A percentile compares a stretch with the other conserved stretches of the same genome.
phyloP scores from a whole-genome alignment of 106 monocot genomes.

The Dendrobium officinale region DNA sequence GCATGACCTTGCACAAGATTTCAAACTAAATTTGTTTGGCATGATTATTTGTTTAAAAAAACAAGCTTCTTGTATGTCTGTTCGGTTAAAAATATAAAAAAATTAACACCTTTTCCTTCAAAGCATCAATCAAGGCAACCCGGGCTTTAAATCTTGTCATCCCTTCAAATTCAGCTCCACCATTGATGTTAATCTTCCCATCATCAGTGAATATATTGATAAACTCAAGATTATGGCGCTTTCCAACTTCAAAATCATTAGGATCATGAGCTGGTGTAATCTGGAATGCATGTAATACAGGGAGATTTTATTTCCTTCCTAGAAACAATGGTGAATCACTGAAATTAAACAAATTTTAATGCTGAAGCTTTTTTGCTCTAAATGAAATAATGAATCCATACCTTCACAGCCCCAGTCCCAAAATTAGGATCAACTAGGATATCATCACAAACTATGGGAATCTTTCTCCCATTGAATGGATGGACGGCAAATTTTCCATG shows the following conservation, averaged over 20 bases:
- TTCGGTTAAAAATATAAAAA: background rate
- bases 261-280: conserved; percentile 99
- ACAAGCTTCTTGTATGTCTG: background rate
- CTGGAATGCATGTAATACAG: conserved; percentile 32
- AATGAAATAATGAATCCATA: conserved; percentile 9
- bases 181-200: conserved; percentile 82
- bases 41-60: background rate
- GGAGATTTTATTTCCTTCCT: background rate
- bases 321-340: background rate
- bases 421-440: conserved; percentile 76
- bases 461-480: conserved; percentile 80
- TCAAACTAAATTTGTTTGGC: background rate
- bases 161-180: conserved; percentile 71
- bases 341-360: background rate
- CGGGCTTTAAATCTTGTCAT: conserved; percentile 86
- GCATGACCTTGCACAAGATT: background rate
- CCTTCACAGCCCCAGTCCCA: conserved; percentile 99
- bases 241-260: conserved; percentile 93
- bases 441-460: conserved; percentile 86
- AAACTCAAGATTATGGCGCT: conserved; percentile 80
- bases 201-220: conserved; percentile 96
- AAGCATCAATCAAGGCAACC: conserved; percentile 48
- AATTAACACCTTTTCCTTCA: conserved; percentile 63
- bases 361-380: background rate
- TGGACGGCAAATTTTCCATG: conserved; percentile 90